These are phyloP conservation scores for Moesziomyces aphidis DNA, from an alignment of 1,284 basidiomycete genomes.

Conservation along the genomic window DNA sequence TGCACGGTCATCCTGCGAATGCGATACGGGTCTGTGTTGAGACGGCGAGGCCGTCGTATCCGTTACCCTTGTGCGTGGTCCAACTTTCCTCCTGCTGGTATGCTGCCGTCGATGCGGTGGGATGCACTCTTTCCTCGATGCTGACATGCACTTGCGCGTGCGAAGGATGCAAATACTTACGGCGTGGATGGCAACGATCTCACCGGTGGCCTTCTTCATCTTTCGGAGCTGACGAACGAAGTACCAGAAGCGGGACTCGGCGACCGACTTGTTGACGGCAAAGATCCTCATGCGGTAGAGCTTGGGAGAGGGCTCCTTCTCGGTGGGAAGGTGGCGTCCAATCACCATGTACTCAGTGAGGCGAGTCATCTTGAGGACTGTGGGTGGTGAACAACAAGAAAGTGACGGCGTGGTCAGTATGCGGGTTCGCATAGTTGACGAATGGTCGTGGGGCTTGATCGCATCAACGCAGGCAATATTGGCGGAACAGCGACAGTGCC, in stretches of 20 bases:
- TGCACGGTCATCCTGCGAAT: no score
- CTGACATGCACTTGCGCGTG: no score
- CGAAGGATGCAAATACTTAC: constrained; percentile 72
- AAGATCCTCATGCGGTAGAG: constrained; percentile 99
- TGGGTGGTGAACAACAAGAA: neutral
- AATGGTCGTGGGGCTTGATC: neutral
- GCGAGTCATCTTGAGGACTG: constrained; percentile 57
- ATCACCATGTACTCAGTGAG: constrained; percentile 93
- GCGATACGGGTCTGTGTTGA: no score
- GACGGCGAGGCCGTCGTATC: no score
- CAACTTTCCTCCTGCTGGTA: no score
- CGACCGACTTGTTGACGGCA: constrained; percentile 96
- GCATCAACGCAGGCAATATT: neutral
- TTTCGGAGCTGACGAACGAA: constrained; percentile 88
- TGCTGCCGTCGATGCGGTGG: neutral
- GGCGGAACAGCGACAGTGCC: neutral
- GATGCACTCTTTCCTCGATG: no score
- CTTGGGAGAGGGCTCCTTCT: constrained; percentile 91
- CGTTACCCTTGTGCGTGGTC: no score
- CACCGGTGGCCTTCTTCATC: constrained; percentile 99
- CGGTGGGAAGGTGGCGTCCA: constrained; percentile 95
- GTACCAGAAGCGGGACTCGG: constrained; percentile 99
- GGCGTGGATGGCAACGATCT: constrained; percentile 97
- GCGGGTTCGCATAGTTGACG: neutral
- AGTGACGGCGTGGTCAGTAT: constrained; percentile 5